Evolutionary conservation across 805 yeast species (phyloP).

Genomic region (Candida maltosa): DNA sequence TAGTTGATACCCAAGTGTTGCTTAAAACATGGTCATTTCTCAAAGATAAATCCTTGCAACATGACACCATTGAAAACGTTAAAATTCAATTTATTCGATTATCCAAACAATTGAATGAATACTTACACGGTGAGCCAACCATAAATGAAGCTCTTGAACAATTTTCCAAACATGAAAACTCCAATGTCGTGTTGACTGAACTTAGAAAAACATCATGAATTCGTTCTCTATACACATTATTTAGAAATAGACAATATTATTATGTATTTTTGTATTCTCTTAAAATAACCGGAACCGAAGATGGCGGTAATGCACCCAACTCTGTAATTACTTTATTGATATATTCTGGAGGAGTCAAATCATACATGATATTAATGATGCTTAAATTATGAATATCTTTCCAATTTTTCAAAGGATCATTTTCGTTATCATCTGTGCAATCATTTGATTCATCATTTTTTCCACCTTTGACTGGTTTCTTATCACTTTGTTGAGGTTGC

Average conservation of each 20-base stretch:
- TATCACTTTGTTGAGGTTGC: slow-evolving; percentile 20
- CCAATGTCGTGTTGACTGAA: slow-evolving; percentile 47
- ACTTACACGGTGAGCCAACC: slow-evolving; percentile 13
- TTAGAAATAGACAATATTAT: background rate
- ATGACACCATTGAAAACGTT: slow-evolving; percentile 54
- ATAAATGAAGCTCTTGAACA: slow-evolving; percentile 13
- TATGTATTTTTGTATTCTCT: slow-evolving; percentile 74
- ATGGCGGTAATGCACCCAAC: slow-evolving; percentile 93
- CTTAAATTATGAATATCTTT: slow-evolving; percentile 59
- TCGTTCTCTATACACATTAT: background rate
- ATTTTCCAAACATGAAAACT: slow-evolving; percentile 31
- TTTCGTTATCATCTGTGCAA: slow-evolving; percentile 17
- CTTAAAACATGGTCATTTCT: slow-evolving; percentile 21
- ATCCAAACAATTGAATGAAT: slow-evolving; percentile 17
- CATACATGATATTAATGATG: slow-evolving; percentile 84
- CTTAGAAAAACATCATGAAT: too few relatives aligned
- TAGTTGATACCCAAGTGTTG: slow-evolving; percentile 12
- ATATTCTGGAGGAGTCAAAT: slow-evolving; percentile 89
- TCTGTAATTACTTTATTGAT: slow-evolving; percentile 95
- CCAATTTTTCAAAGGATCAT: slow-evolving; percentile 57
- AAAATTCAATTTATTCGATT: slow-evolving; percentile 46
- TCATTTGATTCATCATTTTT: slow-evolving; percentile 11
- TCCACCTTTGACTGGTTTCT: slow-evolving; percentile 13
- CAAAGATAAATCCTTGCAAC: slow-evolving; percentile 26
- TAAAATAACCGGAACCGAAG: slow-evolving; percentile 95